These are phyloP conservation scores for Orbilia brochopaga DNA, from an alignment of 2,329 filamentous ascomycete genomes.

Conservation along the genomic window DNA sequence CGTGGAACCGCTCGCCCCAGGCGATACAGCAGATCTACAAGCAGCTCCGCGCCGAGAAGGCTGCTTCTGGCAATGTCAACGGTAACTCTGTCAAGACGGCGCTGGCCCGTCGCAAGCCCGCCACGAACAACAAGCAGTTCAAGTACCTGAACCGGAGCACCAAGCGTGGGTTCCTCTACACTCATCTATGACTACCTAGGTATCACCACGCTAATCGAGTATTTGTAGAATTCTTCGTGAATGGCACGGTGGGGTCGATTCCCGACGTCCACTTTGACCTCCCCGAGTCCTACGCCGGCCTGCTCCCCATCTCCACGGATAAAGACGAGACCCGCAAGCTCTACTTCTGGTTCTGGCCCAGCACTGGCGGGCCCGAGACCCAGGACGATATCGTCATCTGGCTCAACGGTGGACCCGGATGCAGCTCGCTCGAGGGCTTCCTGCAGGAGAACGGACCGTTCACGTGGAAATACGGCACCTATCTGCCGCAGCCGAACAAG, in stretches of 20 bases:
- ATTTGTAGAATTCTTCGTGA: constrained; percentile 66
- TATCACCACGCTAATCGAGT: constrained; percentile 2
- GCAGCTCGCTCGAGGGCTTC: constrained; percentile 70
- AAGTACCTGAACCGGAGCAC: constrained; percentile 54
- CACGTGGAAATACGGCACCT: constrained; percentile 72
- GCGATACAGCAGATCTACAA: constrained; percentile 30
- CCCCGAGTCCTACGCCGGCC: constrained; percentile 69
- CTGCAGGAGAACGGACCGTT: constrained; percentile 80
- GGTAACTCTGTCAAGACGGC: background rate
- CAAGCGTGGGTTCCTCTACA: constrained; percentile 51
- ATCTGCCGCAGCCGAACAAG: constrained; percentile 68
- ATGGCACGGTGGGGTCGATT: constrained; percentile 65
- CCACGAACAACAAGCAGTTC: constrained; percentile 8
- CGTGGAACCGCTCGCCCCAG: constrained; percentile 29
- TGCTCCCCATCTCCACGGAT: constrained; percentile 65
- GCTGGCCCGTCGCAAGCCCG: background rate
- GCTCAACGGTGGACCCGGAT: constrained; percentile 66
- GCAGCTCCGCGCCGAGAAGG: background rate
- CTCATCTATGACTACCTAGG: background rate
- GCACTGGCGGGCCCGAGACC: constrained; percentile 61
- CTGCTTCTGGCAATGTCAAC: background rate
- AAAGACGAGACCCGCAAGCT: constrained; percentile 63
- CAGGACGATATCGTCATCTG: constrained; percentile 69
- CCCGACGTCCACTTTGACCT: constrained; percentile 74
- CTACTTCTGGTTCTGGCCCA: constrained; percentile 72